Evolutionary conservation across 805 yeast genomes (phyloP).

Genomic region (Lipomyces orientalis): DNA sequence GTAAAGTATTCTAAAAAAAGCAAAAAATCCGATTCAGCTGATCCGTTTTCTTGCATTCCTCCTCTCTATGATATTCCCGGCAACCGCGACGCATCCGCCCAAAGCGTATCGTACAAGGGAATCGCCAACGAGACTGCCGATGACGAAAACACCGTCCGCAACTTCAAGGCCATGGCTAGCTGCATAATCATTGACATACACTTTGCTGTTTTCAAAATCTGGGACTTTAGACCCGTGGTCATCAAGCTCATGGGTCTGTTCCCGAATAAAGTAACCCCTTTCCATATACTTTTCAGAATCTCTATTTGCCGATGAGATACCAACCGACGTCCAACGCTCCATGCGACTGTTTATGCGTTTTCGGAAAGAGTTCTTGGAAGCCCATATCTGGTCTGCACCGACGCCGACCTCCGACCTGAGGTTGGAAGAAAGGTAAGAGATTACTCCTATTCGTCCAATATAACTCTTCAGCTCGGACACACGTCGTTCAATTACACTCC

Average conservation of each 20-base stretch:
- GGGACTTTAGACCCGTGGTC: neutral
- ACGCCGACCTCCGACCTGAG: constrained; percentile 35
- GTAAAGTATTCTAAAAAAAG: too few relatives aligned
- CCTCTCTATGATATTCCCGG: constrained; percentile 30
- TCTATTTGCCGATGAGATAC: neutral
- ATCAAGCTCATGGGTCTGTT: neutral
- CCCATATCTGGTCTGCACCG: constrained; percentile 31
- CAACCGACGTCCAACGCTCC: constrained; percentile 20
- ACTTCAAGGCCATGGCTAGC: constrained; percentile 36
- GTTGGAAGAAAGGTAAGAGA: constrained; percentile 38
- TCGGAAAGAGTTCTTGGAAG: constrained; percentile 20
- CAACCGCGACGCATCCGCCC: constrained; percentile 43
- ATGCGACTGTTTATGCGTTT: constrained; percentile 20
- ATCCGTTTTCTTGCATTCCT: neutral
- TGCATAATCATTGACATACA: constrained; percentile 16
- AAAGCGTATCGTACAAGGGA: constrained; percentile 43
- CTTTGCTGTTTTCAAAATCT: constrained; percentile 7
- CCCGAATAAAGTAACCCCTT: neutral
- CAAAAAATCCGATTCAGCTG: neutral
- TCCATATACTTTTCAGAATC: neutral
- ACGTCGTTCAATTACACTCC: constrained; percentile 14
- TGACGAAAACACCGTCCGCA: constrained; percentile 38
- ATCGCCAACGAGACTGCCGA: constrained; percentile 46
- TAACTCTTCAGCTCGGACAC: constrained; percentile 36
- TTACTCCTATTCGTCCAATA: constrained; percentile 44